These are phyloP conservation scores for Dissophora globulifera DNA, from an alignment of 192 early-diverging fungal genomes.

Conservation along the genomic window DNA sequence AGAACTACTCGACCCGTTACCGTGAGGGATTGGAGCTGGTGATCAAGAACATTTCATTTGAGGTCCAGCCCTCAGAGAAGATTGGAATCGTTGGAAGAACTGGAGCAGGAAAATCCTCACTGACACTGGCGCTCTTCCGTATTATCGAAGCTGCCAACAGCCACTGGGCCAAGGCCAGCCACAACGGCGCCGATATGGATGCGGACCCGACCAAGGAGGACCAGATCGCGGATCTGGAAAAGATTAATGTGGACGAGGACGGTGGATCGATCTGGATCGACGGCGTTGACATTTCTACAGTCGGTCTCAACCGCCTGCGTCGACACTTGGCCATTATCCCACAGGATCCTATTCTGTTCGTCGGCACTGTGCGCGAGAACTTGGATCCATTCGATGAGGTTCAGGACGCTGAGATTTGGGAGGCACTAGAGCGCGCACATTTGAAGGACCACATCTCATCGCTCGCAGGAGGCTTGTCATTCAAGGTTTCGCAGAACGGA, in stretches of 20 bases:
- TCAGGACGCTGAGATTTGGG: constrained; percentile 73
- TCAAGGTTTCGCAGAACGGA: constrained; percentile 78
- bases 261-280: constrained; percentile 66
- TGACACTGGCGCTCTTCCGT: constrained; percentile 65
- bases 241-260: constrained; percentile 12
- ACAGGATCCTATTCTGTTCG: constrained; percentile 79
- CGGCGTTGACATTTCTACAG: constrained; percentile 69
- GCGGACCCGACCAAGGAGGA: constrained; percentile 17
- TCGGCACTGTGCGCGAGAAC: constrained; percentile 67
- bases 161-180: constrained; percentile 60
- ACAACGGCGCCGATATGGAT: constrained; percentile 35
- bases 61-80: constrained; percentile 60
- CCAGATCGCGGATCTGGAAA: constrained; percentile 8
- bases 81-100: constrained; percentile 81
- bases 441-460: constrained; percentile 73
- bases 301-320: constrained; percentile 68
- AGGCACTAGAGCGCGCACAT: constrained; percentile 73
- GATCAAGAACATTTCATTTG: constrained; percentile 73
- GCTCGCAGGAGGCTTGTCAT: constrained; percentile 75
- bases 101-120: constrained; percentile 61
- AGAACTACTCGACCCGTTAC: constrained; percentile 83
- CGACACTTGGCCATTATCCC: constrained; percentile 81
- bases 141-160: constrained; percentile 61
- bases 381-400: constrained; percentile 65
- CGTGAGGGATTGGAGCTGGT: constrained; percentile 82